These are phyloP conservation scores for Aethionema arabicum DNA, from an alignment of 345 rosid genomes.

Conservation along the genomic window DNA sequence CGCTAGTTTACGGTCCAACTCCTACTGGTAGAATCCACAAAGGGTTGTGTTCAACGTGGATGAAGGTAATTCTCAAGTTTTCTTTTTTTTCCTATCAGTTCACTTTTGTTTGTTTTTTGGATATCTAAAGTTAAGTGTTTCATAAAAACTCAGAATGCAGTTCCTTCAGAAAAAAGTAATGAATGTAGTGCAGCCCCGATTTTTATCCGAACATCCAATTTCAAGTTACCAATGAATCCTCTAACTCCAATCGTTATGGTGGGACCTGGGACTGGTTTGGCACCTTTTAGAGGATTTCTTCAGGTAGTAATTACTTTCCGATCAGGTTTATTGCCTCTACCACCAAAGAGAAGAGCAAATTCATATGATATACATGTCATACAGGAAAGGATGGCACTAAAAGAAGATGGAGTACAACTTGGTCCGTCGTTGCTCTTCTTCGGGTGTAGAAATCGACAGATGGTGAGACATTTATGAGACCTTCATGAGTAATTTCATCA, in stretches of 20 bases:
- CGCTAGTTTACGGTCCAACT: slow-evolving; percentile 80
- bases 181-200: slow-evolving; percentile 64
- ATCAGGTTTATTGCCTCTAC: neutral
- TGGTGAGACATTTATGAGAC: slow-evolving; percentile 44
- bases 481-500: neutral
- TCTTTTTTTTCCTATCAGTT: neutral
- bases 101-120: slow-evolving; percentile 1
- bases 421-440: slow-evolving; percentile 79
- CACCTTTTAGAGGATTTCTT: slow-evolving; percentile 75
- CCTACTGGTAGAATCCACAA: slow-evolving; percentile 83
- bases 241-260: slow-evolving; percentile 54
- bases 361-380: neutral
- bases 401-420: slow-evolving; percentile 68
- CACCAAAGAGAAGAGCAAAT: neutral
- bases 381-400: slow-evolving; percentile 82
- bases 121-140: slow-evolving; percentile 9
- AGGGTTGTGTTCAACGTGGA: slow-evolving; percentile 98
- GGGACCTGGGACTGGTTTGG: slow-evolving; percentile 77
- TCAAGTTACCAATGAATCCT: slow-evolving; percentile 56
- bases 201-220: slow-evolving; percentile 62
- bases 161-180: slow-evolving; percentile 51
- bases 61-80: slow-evolving; percentile 54
- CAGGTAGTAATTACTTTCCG: slow-evolving; percentile 35
- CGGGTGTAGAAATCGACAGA: slow-evolving; percentile 85
- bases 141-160: slow-evolving; percentile 48